Base-by-base conservation (phyloP, 306 rosid species). In the Glycine latifolia region DNA sequence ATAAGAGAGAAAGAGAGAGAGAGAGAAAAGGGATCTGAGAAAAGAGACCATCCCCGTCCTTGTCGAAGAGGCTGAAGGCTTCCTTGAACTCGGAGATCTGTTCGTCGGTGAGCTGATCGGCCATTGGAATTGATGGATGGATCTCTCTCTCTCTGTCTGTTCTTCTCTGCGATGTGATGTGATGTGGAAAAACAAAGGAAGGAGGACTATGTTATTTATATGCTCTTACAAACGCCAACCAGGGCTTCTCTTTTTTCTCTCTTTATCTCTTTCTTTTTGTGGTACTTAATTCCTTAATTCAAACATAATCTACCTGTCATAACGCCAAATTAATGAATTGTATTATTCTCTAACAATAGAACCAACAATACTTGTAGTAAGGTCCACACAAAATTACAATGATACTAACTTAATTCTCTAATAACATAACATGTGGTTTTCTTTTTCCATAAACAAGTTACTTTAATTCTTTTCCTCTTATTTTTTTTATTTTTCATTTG, bases 11-110 rank as follows among this genome's bases (percentile, higher is more conserved):
- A 81, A 77, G n/a, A 26, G n/a, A 10, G 37, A 4, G 6, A 50
- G 15, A 50, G 15, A 16, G 8, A 67, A 16, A 16, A 17, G 73
- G 55, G 73, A 88, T 88, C 86, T 86, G 73, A 80, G 77, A 75
- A 69, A 83, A 4, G 73, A 88, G 50, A 91, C 97, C 97, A 88
- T 91, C 94, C 86, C 97, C 97, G 16, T 91, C 97, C 92, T 91
- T 91, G 78, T 91, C 97, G 88, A 91, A 91, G 69, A 91, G 97
- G 85, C 94, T 90, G 81, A 91, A 91, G 60, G 97, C 97, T 60
- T 91, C 97, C 89, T 91, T 88, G 91, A 91, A 91, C 88, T 90
- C 92, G 1, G 97, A 90, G 91, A 91, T 91, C 94, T 91, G 94
- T 35, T 91, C 97, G 58, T 91, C 94, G 71, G 94, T 91, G 86